phyloP scores from a whole-genome alignment of 2,329 filamentous ascomycete species.

The Rutstroemia sp. region DNA sequence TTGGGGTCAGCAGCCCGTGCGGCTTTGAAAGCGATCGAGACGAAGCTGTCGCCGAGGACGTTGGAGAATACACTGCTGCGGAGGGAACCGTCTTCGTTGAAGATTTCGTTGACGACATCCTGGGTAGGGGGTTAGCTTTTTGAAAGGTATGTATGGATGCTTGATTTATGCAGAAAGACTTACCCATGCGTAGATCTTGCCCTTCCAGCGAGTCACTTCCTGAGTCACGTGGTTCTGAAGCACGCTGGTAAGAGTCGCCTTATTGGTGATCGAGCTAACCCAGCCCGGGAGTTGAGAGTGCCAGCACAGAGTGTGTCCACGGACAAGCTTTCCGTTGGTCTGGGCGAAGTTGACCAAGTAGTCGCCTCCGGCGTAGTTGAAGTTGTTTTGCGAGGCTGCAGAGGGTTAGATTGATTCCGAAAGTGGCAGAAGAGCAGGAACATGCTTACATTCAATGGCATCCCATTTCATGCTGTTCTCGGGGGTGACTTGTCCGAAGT shows the following conservation, averaged over 20 bases:
- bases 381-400: constrained; percentile 36
- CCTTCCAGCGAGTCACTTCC: constrained; percentile 51
- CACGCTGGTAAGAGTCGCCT: constrained; percentile 43
- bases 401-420: background rate
- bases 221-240: constrained; percentile 53
- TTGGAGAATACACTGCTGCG: constrained; percentile 48
- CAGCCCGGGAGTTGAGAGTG: constrained; percentile 51
- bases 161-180: background rate
- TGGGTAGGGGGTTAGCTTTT: background rate
- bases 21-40: constrained; percentile 62
- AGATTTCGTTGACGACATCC: constrained; percentile 59
- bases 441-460: constrained; percentile 36
- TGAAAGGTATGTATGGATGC: background rate
- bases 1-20: constrained; percentile 58
- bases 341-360: constrained; percentile 51
- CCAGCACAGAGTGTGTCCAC: constrained; percentile 64
- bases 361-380: constrained; percentile 51
- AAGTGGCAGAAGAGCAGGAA: background rate
- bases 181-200: constrained; percentile 51
- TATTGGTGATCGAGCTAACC: constrained; percentile 46
- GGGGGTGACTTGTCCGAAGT: constrained; percentile 58
- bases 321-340: constrained; percentile 48
- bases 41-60: constrained; percentile 63
- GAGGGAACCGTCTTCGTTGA: constrained; percentile 35
- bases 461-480: constrained; percentile 70